Percentiles rank a stretch among this genome's conserved stretches.
These are phyloP conservation scores for Neurospora discreta DNA, from an alignment of 495 filamentous ascomycete species.

Conservation along the genomic window DNA sequence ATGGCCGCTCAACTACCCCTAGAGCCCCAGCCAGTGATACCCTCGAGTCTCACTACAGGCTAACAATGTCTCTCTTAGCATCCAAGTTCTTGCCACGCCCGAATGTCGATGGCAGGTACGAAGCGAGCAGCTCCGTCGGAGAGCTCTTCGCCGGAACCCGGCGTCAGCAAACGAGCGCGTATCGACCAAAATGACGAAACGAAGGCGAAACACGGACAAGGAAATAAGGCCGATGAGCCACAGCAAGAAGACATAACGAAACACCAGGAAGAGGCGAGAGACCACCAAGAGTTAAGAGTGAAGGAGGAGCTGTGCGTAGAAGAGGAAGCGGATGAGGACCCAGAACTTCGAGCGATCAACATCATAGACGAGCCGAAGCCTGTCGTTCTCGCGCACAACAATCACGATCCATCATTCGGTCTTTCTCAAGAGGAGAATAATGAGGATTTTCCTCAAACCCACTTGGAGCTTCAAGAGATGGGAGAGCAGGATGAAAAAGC, in stretches of 20 bases:
- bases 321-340: not conserved
- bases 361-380: not conserved
- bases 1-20: no score
- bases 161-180: not conserved
- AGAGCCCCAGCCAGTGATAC: no score
- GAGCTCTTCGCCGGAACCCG: not conserved
- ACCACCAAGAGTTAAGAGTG: not conserved
- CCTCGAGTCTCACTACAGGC: no score
- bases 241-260: not conserved
- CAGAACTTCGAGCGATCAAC: no score
- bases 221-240: not conserved
- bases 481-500: not conserved
- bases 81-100: not conserved
- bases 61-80: no score
- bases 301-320: not conserved
- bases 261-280: not conserved
- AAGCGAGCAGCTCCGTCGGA: not conserved
- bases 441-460: not conserved
- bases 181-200: not conserved
- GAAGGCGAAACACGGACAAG: not conserved
- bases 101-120: not conserved
- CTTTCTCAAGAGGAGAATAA: not conserved
- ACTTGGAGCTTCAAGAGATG: not conserved
- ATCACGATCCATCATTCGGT: not conserved
- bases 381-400: not conserved